Evolutionary conservation across 129 eudicot species (phyloP), one percentile per base, ranked within the genome.

Genomic region (Silybum marianum): DNA sequence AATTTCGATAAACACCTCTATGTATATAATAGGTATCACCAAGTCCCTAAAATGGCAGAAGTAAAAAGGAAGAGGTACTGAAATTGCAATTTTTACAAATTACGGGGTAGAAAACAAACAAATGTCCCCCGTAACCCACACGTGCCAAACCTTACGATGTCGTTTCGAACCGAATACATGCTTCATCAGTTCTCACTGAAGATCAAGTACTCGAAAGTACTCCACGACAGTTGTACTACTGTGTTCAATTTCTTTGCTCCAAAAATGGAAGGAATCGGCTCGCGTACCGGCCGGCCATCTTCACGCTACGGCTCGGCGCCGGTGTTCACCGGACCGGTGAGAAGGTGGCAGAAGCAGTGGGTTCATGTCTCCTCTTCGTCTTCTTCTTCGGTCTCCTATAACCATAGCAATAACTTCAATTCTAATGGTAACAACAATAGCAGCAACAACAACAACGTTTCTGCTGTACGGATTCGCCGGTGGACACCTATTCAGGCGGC

Each of bases 341-440:
- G 95, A 68, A 77, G 88, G 88, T 92, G 97, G 97, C 89, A 89
- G 87, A 87, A 87, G 82, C 90, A 88, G 84, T 92, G 97, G 97
- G 93, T 92, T 72, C 78, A 81, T 73, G 74, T 85, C 19, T 80
- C 87, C 11, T 73, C 84, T 36, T 68, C 80, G 26, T 81, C 87
- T 9, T 71, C 74, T 51, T 79, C 87, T 23, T 32, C 80, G 2
- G 51, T 74, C 25, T 25, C 84, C 24, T 68, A 48, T 65, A 75
- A 42, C 73, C 48, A 42, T 46, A 72, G n/a, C 60, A 71, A 46
- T 39, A 84, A 3, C 74, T 79, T 72, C 10, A 75, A 38, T 28
- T 60, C 86, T 71, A 81, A 22, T 84, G 74, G 21, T 40, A 34
- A 3, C 70, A 46, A 18, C 74, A 34, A 39, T 38, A 40, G 22